Evolutionary conservation across 2,329 filamentous ascomycete genomes (phyloP), one percentile per base, ranked within the genome.

Genomic region (Sclerotinia spermophila): DNA sequence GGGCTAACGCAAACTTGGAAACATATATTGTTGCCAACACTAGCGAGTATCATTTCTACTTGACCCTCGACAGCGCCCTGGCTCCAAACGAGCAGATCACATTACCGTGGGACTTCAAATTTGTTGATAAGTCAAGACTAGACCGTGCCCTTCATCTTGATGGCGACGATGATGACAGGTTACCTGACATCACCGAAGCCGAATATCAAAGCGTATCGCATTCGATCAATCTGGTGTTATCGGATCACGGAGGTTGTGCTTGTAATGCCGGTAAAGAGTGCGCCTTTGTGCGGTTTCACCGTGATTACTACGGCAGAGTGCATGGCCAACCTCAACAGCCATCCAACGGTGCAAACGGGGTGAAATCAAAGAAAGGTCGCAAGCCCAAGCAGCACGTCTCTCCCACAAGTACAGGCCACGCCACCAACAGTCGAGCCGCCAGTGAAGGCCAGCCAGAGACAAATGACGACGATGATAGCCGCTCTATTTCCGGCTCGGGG

Each of bases 31-130:
- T 79, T 62, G 92, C 92, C 2, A 90, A 89, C 61, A 86, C 87
- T 5, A 90, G 89, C 1, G 90, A 95, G 74, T 97, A 95, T 78
- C 93, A 96, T 78, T 97, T 98, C 80, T 97, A 95, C 87, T 90
- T 97, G 73, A 89, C 97, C 71, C 94, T 93, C 76, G 92, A 92
- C 75, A 87, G 91, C 68, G 86, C 90, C 51, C 94, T 98, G 70
- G 81, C 85, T 24, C 83, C 88, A 1, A 84, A 85, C 55, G 88
- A 89, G 76, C 87, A 89, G 76, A 88, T 87, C 76, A 92, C 84
- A 38, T 86, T 85, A 75, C 87, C 83, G 68, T 93, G 84, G 92
- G 92, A 89, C 78, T 95, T 85, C 81, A 87, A 81, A 74, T 86
- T 86, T 74, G 87, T 83, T 76, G 90, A 84, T 2, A 83, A 83